Conservation (phyloP, 768 basidiomycete species). For the Agrocybe chaxingu region DNA sequence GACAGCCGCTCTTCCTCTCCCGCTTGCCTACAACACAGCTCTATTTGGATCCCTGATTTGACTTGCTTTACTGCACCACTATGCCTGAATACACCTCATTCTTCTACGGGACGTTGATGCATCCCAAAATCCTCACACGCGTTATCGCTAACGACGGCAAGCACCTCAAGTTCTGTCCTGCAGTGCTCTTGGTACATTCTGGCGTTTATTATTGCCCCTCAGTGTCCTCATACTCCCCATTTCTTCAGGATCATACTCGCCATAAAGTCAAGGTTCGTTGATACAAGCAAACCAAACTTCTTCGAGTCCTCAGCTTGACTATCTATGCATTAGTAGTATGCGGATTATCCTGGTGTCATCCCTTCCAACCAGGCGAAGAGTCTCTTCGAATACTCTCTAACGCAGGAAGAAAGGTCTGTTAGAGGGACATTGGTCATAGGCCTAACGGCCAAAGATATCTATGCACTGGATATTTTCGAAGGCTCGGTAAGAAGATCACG, state of each 20-base stretch:
- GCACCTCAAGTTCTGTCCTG: conserved; percentile 67
- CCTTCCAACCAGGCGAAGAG: conserved; percentile 47
- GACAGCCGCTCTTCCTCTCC: neutral
- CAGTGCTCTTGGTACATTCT: conserved; percentile 62
- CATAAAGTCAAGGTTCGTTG: conserved; percentile 65
- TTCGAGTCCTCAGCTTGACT: neutral
- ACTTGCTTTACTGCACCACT: neutral
- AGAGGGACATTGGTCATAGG: conserved; percentile 79
- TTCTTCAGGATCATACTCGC: conserved; percentile 69
- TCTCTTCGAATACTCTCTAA: conserved; percentile 50
- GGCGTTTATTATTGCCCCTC: neutral
- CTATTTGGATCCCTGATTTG: neutral
- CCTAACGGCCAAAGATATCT: conserved; percentile 60
- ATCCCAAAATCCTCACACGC: conserved; percentile 74
- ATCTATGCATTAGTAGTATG: conserved; percentile 34
- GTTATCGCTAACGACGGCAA: conserved; percentile 71
- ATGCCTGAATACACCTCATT: conserved; percentile 44
- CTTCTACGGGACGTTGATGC: conserved; percentile 90
- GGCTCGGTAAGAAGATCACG: conserved; percentile 51
- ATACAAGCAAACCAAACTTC: neutral
- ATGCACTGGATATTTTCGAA: conserved; percentile 78
- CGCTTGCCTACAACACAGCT: neutral
- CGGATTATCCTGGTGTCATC: conserved; percentile 84
- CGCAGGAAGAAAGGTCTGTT: conserved; percentile 62
- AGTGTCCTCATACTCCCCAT: neutral